Evolutionary conservation across 768 basidiomycete species (phyloP), one percentile per base, ranked within the genome.

Genomic region (Mycena albidolilacea): DNA sequence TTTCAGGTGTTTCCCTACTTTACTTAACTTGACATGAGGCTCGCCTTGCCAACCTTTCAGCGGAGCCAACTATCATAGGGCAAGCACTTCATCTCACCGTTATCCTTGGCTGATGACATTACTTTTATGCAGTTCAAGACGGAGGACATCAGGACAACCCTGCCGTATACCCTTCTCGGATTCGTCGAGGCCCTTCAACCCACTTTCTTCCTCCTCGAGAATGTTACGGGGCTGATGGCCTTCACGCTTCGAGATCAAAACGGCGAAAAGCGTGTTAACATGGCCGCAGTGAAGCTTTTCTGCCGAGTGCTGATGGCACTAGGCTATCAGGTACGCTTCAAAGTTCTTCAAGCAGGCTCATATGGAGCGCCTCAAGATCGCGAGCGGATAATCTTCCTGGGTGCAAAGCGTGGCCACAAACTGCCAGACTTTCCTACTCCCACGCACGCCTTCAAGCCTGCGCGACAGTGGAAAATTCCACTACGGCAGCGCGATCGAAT

Each of bases 301-400:
- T 72, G 83, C 19, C 80, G 85, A 7, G 77, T 83, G 3, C 73
- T 88, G 43, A 80, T 81, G 7, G 80, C 81, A 7, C 79, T 90
- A 5, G 87, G 87, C 85, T 89, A 76, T 43, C 89, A 90, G 78
- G 84, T 81, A 3, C 83, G 81, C 39, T 85, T 86, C 78, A 82
- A 81, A 9, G 80, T 88, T 30, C 81, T 89, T 7, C 86, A 90
- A 67, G 86, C 88, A 44, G 84, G 83, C 0, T 83, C 84, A 44
- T 89, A 87, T 78, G 89, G 89, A 39, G 80, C 82, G 30, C 87
- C 89, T 30, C 88, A 90, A 78, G 79, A 80, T 23, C 81, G 88
- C 55, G 81, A 82, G 30, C 81, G 88, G 21, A 82, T 90, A 23
- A 86, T 90, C 58, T 86, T 90, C 75, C 80, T 82, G 78, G 86